A percentile compares a stretch with the other conserved stretches of the same genome.
These are phyloP conservation scores for Scenedesmus sp. DNA, from an alignment of 163 green algal species.

Conservation along the genomic window DNA sequence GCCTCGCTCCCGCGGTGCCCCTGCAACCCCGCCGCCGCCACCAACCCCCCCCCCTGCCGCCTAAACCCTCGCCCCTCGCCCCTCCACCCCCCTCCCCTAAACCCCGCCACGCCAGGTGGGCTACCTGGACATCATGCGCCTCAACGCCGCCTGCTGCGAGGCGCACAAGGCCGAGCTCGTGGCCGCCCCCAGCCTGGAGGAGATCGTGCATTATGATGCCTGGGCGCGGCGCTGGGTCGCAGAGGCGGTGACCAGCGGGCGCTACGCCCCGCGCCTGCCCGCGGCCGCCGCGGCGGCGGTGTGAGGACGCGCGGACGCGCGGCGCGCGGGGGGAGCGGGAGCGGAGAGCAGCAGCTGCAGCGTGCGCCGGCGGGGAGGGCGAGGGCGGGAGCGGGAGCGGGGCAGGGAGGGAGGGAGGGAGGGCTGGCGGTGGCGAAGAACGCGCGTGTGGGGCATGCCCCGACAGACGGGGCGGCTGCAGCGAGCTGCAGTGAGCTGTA, in stretches of 20 bases:
- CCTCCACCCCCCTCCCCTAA: too few species aligned
- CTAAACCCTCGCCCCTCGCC: too few species aligned
- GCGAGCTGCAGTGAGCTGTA: too few species aligned
- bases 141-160: slow-evolving; percentile 94
- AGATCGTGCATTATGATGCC: slow-evolving; percentile 96
- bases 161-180: slow-evolving; percentile 85
- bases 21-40: too few species aligned
- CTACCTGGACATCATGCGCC: slow-evolving; percentile 95
- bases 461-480: too few species aligned
- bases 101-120: too few species aligned
- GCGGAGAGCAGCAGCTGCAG: not conserved
- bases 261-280: slow-evolving; percentile 45
- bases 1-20: too few species aligned
- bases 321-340: not conserved
- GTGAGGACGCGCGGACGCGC: not conserved
- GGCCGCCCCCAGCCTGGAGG: slow-evolving; percentile 81
- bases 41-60: too few species aligned
- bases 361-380: not conserved
- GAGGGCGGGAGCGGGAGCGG: not conserved
- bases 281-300: slow-evolving; percentile 35
- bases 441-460: too few species aligned
- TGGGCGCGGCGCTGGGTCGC: slow-evolving; percentile 90
- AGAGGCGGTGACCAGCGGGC: slow-evolving; percentile 61
- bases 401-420: too few species aligned
- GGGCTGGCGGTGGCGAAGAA: too few species aligned